phyloP scores from a whole-genome alignment of 139 green algal species.

The Coccomyxa sp. region DNA sequence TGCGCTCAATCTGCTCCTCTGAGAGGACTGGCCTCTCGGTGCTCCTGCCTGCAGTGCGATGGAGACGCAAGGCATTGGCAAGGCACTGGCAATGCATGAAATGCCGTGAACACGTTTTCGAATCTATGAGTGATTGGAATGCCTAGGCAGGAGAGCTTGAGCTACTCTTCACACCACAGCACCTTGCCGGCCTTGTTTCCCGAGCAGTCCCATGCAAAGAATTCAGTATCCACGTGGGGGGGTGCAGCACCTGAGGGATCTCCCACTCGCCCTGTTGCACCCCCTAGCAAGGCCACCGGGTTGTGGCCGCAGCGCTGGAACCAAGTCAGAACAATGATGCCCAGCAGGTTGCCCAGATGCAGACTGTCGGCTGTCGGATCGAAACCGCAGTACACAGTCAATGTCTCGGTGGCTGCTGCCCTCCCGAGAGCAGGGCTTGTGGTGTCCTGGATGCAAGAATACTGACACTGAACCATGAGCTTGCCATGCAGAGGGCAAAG shows the following conservation, averaged over 20 bases:
- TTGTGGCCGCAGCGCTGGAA: constrained; percentile 88
- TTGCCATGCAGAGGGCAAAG: no score
- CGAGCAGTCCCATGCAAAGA: no score
- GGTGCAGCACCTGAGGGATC: constrained; percentile 74
- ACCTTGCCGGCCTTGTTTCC: no score
- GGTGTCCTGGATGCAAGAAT: neutral
- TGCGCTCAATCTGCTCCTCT: constrained; percentile 79
- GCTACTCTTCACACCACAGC: no score
- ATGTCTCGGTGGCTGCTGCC: constrained; percentile 17
- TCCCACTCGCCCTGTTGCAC: constrained; percentile 88
- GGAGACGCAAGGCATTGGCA: neutral
- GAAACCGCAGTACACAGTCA: constrained; percentile 95
- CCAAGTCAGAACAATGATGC: constrained; percentile 96
- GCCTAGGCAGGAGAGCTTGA: no score
- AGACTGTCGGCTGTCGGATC: constrained; percentile 93
- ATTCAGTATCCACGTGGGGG: neutral
- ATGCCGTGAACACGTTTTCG: no score
- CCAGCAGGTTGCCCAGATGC: constrained; percentile 95
- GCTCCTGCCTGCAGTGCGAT: constrained; percentile 46
- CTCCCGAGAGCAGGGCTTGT: constrained; percentile 56
- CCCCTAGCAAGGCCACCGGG: constrained; percentile 83
- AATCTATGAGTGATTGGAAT: no score
- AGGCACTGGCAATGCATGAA: no score
- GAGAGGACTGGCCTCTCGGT: constrained; percentile 85
- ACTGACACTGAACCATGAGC: no score